A percentile compares a stretch with the other conserved stretches of the same genome.
These are phyloP conservation scores for Backusella westeae DNA, from an alignment of 192 early-diverging fungal species.

Conservation along the genomic window DNA sequence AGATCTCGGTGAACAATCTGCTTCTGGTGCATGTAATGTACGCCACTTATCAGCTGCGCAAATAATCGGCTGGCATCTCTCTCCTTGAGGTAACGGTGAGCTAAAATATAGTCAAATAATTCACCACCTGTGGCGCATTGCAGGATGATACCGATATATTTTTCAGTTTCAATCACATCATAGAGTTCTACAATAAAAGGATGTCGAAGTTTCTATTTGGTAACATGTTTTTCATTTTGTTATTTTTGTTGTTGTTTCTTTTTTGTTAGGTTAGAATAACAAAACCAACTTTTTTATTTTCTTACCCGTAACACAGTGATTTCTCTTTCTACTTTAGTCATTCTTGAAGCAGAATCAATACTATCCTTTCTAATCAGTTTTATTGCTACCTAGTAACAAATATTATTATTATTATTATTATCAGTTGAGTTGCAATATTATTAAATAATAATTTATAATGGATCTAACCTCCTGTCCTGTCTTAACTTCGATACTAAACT, in stretches of 20 bases:
- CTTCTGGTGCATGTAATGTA: slow-evolving; percentile 89
- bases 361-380: slow-evolving; percentile 94
- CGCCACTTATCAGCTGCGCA: slow-evolving; percentile 90
- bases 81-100: slow-evolving; percentile 91
- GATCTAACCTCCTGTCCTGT: slow-evolving; percentile 61
- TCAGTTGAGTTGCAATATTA: not conserved
- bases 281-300: not conserved
- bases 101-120: slow-evolving; percentile 96
- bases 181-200: slow-evolving; percentile 88
- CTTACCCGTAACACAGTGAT: slow-evolving; percentile 90
- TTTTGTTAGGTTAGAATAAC: slow-evolving; percentile 6
- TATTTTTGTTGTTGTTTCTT: not conserved
- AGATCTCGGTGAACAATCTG: slow-evolving; percentile 97
- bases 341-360: slow-evolving; percentile 77
- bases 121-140: slow-evolving; percentile 97
- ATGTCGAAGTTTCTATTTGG: slow-evolving; percentile 79
- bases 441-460: not conserved
- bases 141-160: slow-evolving; percentile 96
- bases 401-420: not conserved
- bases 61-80: slow-evolving; percentile 88
- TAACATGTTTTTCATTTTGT: slow-evolving; percentile 37
- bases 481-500: slow-evolving; percentile 84
- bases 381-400: slow-evolving; percentile 76
- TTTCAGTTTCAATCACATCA: slow-evolving; percentile 95
- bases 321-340: slow-evolving; percentile 92